These are phyloP conservation scores for Capsella rubella DNA, from an alignment of 441 rosid species.

Conservation along the genomic window DNA sequence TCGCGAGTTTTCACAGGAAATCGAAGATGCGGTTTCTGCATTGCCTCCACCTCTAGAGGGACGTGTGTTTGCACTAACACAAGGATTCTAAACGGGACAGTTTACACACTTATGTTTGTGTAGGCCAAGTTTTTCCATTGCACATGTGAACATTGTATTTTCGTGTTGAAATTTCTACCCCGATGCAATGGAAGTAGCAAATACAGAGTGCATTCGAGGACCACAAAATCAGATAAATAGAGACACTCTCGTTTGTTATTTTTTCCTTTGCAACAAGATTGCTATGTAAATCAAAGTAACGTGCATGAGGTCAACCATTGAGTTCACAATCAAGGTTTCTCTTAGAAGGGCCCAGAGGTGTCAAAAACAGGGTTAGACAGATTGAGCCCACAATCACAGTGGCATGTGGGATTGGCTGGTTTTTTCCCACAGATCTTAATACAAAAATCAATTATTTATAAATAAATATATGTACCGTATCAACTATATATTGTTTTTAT, in stretches of 20 bases:
- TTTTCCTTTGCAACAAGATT: not conserved
- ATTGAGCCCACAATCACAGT: too few relatives aligned
- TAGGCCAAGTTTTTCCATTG: slow-evolving; percentile 10
- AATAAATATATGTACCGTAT: too few relatives aligned
- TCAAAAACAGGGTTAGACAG: too few relatives aligned
- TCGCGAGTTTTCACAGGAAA: slow-evolving; percentile 57
- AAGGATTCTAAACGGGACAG: slow-evolving; percentile 57
- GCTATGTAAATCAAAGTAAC: not conserved
- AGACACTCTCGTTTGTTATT: not conserved
- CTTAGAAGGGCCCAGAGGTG: too few relatives aligned
- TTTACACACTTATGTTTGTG: slow-evolving; percentile 14
- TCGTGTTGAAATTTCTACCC: slow-evolving; percentile 4
- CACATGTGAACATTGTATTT: slow-evolving; percentile 9
- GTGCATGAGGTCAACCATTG: not conserved
- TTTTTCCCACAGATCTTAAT: too few relatives aligned
- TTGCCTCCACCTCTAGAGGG: slow-evolving; percentile 69
- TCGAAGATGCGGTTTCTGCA: slow-evolving; percentile 69
- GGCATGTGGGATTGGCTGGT: too few relatives aligned
- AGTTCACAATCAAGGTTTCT: not conserved
- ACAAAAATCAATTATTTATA: too few relatives aligned
- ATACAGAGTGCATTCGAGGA: not conserved
- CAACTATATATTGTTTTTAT: too few relatives aligned
- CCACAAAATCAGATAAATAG: not conserved
- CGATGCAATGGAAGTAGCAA: not conserved
- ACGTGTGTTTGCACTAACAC: slow-evolving; percentile 79